A percentile compares a stretch with the other conserved stretches of the same genome.
phyloP scores from a whole-genome alignment of 306 rosid genomes.

The Corylus avellana region DNA sequence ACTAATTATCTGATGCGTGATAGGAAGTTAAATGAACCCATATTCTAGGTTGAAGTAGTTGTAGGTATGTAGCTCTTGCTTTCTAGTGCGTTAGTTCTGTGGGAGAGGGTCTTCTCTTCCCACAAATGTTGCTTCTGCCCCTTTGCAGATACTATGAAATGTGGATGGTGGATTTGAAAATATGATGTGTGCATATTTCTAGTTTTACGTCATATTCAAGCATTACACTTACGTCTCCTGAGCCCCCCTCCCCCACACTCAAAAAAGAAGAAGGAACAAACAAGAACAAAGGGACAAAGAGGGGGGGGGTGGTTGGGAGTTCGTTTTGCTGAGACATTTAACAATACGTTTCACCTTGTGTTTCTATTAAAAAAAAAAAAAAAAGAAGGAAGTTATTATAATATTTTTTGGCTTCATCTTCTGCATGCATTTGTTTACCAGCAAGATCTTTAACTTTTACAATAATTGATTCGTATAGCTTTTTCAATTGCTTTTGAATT shows the following conservation, averaged over 20 bases:
- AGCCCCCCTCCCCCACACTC: no score
- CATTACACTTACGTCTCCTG: neutral
- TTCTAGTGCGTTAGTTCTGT: neutral
- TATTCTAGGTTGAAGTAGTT: neutral
- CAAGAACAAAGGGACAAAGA: no score
- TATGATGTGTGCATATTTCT: neutral
- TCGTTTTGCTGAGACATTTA: no score
- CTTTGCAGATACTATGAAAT: neutral
- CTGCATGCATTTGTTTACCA: neutral
- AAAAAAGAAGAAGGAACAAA: neutral
- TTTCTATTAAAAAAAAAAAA: no score
- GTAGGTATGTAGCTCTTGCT: neutral
- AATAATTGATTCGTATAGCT: neutral
- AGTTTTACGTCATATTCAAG: neutral
- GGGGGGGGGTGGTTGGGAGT: no score
- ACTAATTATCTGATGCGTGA: neutral
- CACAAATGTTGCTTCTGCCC: neutral
- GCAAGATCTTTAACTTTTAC: neutral
- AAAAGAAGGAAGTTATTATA: no score
- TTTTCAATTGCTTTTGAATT: neutral
- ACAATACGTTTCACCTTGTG: no score
- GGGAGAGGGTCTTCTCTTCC: neutral
- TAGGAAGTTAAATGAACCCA: neutral
- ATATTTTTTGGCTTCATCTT: neutral
- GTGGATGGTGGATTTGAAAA: neutral